Conservation (phyloP, 2,329 filamentous ascomycete species). For the Zasmidium citrigriseum region DNA sequence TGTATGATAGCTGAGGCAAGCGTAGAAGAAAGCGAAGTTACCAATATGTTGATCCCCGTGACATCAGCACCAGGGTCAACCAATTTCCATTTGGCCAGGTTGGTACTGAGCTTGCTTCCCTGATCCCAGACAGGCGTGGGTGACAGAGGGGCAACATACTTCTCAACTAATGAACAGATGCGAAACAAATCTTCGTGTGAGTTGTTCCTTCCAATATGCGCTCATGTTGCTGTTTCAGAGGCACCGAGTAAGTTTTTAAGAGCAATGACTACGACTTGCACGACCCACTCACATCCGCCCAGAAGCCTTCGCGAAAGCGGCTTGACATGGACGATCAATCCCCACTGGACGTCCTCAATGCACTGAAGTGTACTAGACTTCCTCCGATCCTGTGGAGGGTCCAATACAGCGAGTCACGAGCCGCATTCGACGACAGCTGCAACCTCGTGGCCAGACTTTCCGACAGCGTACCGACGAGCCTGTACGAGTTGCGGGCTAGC, state of each 20-base stretch:
- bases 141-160: background rate
- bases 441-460: slow-evolving; percentile 1
- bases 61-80: background rate
- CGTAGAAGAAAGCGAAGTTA: background rate
- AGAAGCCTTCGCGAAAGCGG: background rate
- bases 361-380: background rate
- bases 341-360: background rate
- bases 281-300: background rate
- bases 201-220: background rate
- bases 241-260: background rate
- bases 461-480: background rate
- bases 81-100: background rate
- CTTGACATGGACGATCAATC: slow-evolving; percentile 1
- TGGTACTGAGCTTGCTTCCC: background rate
- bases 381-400: slow-evolving; percentile 4
- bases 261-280: background rate
- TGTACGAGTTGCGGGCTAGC: slow-evolving; percentile 2
- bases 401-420: slow-evolving; percentile 2
- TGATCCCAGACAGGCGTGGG: background rate
- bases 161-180: background rate
- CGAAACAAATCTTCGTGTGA: background rate
- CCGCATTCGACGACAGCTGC: slow-evolving; percentile 6
- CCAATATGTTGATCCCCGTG: background rate
- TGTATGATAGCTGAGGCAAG: slow-evolving; percentile 5
- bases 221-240: background rate